These are phyloP conservation scores for Madurella fahalii DNA, from an alignment of 2,329 filamentous ascomycete genomes.

Conservation along the genomic window DNA sequence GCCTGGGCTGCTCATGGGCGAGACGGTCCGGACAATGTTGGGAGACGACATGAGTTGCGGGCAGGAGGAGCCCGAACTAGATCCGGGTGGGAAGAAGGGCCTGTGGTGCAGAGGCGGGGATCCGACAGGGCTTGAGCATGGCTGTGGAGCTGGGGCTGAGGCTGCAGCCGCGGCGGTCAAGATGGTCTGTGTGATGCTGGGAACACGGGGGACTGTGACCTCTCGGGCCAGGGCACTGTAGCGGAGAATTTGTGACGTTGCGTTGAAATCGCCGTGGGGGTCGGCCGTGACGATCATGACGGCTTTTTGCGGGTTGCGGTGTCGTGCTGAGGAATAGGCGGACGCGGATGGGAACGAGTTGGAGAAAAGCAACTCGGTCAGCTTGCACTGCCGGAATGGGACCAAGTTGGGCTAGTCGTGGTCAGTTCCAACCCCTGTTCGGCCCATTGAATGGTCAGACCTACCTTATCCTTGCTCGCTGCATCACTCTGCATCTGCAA, in stretches of 20 bases:
- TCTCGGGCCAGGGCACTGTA: conserved; percentile 92
- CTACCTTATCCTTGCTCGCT: conserved; percentile 68
- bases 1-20: conserved; percentile 37
- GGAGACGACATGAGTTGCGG: conserved; percentile 18
- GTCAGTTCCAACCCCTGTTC: not conserved
- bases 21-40: conserved; percentile 35
- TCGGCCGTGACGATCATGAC: conserved; percentile 97
- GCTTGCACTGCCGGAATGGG: conserved; percentile 77
- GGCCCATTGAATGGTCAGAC: conserved; percentile 5
- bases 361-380: conserved; percentile 82
- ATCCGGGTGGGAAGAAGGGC: conserved; percentile 40
- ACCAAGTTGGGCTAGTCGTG: conserved; percentile 62
- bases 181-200: conserved; percentile 74
- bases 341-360: conserved; percentile 72
- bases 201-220: conserved; percentile 84
- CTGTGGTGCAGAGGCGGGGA: conserved; percentile 35
- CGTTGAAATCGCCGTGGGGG: conserved; percentile 89
- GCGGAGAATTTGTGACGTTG: conserved; percentile 90
- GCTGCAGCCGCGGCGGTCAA: conserved; percentile 34
- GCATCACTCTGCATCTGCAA: conserved; percentile 89
- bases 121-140: conserved; percentile 29
- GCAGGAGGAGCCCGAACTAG: conserved; percentile 23
- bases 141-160: conserved; percentile 19
- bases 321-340: conserved; percentile 41
- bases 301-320: conserved; percentile 73